Base-by-base conservation (phyloP, 768 basidiomycete genomes). In the Xerocomellus dryophilus region DNA sequence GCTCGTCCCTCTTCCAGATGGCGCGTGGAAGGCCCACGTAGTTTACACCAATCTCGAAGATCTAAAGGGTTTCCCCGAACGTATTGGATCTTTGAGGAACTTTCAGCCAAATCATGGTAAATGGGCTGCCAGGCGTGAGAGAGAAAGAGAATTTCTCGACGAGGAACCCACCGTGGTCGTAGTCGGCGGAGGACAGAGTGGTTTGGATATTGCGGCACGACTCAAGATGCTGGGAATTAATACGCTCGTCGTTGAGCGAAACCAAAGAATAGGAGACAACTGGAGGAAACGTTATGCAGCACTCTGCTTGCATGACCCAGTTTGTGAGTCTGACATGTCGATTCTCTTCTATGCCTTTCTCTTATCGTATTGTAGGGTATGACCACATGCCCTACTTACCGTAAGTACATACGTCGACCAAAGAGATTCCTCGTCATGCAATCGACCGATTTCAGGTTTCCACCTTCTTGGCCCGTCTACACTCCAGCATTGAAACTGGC, bases 401-500 rank as follows among this genome's bases (percentile, higher is more conserved):
- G 81, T 82, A 56, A 58, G 79, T 71, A 15, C 18, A 42, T 21
- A 7, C 12, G 23, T 39, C 6, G 12, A 12, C 23, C 18, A n/a
- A 7, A 9, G 38, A 31, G 4, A 9, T 36, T 46, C 40, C n/a
- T 20, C 23, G 4, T 6, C 23, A 21, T 47, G 38, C 12, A 20
- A 48, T n/a, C 8, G 34, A 32, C 8, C 9, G 3, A 8, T 40
- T 41, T 20, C 31, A 83, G 81, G 21, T 85, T 84, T 67, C 85
- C 83, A 5, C 58, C 75, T 2, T 77, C 76, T 17, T 85, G 83
- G 83, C 83, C 82, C 1, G 77, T 81, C 5, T 84, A 74, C 45
- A 74, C 76, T 4, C 82, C 84, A 5, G 82, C 83, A 14, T 20
- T 59, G 42, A 61, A 84, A 78, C 67, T 88, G 14, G 86, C 84